Base-by-base conservation (phyloP, 2,329 filamentous ascomycete genomes). In the Pseudonectria buxi region DNA sequence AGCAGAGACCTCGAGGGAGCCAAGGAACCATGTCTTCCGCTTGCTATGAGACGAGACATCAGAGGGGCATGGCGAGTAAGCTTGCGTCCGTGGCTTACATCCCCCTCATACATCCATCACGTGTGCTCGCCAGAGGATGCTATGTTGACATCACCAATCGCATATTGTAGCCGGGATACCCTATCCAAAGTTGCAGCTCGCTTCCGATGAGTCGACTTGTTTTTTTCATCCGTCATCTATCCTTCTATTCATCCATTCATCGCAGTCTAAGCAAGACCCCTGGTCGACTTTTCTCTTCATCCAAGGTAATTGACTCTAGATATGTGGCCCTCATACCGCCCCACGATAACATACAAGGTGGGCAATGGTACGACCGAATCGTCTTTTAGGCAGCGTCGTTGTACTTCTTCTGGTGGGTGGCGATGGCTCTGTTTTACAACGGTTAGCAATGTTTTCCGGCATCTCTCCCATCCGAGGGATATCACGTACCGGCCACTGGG, bases 401-500 rank as follows among this genome's bases (percentile, higher is more conserved):
- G 57, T 90, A 90, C 66, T 87, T 88, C 50, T 76, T 74, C 61
- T 81, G 69, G 65, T 90, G 86, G 30, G 74, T 85, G 37, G 79
- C 58, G 58, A 92, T 89, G 43, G 86, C 83, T 64, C 85, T 86
- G 53, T 37, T 39, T 40, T 29, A 18, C 25, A 39, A 35, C 44
- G 18, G 46, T 55, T 27, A 51, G 39, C 33, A 37, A 27, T 26
- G 26, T 15, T 14, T 32, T 26, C 22, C 18, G 9, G 7, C 13
- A 22, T 30, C 25, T 11, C 26, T 24, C 9, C 22, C 2, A 6
- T 28, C 12, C n/a, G 26, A 37, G 13, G 16, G 24, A n/a, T 33
- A 28, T 33, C 32, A 55, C 58, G 13, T 45, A 87, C 84, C 87
- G 78, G 70, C 92, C 94, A 64, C 86, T 94, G 42, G 92, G 92